phyloP scores from a whole-genome alignment of 257 asterid genomes.

The Solanum piurae region DNA sequence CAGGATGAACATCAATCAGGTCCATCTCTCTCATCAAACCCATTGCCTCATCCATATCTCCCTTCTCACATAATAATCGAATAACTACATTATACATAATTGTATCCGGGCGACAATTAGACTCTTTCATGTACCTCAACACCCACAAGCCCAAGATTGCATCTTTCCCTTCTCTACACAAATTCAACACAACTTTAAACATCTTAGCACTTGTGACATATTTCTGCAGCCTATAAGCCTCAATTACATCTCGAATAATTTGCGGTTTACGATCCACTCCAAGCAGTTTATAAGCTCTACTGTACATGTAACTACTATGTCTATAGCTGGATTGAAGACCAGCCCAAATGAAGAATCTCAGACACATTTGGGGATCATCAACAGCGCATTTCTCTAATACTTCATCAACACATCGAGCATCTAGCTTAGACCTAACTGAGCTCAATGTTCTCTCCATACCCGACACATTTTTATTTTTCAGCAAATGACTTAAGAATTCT shows the following conservation, averaged over 20 bases:
- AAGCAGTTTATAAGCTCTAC: conserved; percentile 50
- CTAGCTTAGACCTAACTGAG: conserved; percentile 36
- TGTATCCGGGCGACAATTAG: conserved; percentile 55
- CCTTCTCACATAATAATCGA: conserved; percentile 43
- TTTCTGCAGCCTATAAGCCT: conserved; percentile 33
- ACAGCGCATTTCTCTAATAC: conserved; percentile 42
- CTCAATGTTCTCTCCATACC: conserved; percentile 43
- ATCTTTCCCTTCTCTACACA: conserved; percentile 72
- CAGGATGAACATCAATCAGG: conserved; percentile 57
- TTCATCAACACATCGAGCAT: conserved; percentile 38
- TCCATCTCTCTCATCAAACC: conserved; percentile 72
- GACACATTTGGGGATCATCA: conserved; percentile 53
- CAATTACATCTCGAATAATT: conserved; percentile 35
- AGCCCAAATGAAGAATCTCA: conserved; percentile 88
- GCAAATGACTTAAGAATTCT: conserved; percentile 37
- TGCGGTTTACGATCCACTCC: conserved; percentile 35
- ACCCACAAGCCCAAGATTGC: conserved; percentile 61
- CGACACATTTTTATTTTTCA: conserved; percentile 21
- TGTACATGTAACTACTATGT: conserved; percentile 41
- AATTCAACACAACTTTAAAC: conserved; percentile 63
- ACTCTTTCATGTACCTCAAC: conserved; percentile 70
- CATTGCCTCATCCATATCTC: conserved; percentile 41
- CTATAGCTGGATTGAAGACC: conserved; percentile 57
- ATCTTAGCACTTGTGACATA: conserved; percentile 33
- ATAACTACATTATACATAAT: conserved; percentile 65